phyloP scores from a whole-genome alignment of 2,329 filamentous ascomycete species.

The Neoarthrinium moseri region DNA sequence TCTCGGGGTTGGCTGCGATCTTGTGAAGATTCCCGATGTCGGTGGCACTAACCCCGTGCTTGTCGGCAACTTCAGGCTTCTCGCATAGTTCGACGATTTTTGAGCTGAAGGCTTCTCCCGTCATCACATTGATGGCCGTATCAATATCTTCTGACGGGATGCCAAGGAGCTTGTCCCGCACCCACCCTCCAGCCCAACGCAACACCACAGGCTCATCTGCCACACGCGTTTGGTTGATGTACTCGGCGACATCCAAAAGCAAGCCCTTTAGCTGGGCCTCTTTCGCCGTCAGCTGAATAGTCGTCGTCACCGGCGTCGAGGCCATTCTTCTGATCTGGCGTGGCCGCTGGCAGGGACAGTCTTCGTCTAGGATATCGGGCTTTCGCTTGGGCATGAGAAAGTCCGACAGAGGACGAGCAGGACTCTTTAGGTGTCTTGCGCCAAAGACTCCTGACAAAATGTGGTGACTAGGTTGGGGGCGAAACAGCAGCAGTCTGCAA shows the following conservation, averaged over 20 bases:
- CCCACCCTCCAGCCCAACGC: constrained; percentile 84
- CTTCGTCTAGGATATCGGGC: constrained; percentile 18
- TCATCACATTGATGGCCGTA: constrained; percentile 83
- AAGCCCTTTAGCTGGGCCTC: constrained; percentile 74
- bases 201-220: constrained; percentile 59
- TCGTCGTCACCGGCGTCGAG: constrained; percentile 23
- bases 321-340: constrained; percentile 26
- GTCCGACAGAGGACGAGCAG: constrained; percentile 2
- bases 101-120: constrained; percentile 72
- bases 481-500: background rate
- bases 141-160: constrained; percentile 78
- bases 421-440: too few relatives aligned
- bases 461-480: background rate
- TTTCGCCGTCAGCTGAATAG: constrained; percentile 59
- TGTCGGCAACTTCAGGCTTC: constrained; percentile 55
- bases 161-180: constrained; percentile 77
- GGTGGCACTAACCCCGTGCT: constrained; percentile 55
- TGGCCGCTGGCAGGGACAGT: constrained; percentile 14
- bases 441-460: too few relatives aligned
- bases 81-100: constrained; percentile 69
- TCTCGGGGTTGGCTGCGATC: constrained; percentile 89
- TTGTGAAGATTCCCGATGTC: constrained; percentile 79
- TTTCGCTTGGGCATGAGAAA: constrained; percentile 29
- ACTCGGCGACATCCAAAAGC: constrained; percentile 76
- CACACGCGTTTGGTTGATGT: constrained; percentile 54